Conservation (phyloP, 2,329 filamentous ascomycete species). For the Paracamarosporium sp. region DNA sequence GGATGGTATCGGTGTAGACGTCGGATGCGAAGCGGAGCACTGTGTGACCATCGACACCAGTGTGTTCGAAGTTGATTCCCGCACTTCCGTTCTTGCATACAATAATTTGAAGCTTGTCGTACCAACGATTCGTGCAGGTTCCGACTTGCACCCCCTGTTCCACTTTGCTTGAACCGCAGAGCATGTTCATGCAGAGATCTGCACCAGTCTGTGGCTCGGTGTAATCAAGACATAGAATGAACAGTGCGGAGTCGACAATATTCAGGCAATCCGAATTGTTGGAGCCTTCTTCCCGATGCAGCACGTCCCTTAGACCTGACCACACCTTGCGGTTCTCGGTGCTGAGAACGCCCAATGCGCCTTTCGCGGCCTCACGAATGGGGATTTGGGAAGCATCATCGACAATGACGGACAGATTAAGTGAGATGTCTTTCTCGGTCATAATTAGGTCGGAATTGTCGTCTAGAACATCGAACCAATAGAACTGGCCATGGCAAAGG, state of each 20-base stretch:
- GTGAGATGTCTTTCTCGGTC: constrained; percentile 89
- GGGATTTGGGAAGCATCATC: constrained; percentile 89
- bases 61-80: constrained; percentile 99
- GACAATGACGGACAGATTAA: constrained; percentile 91
- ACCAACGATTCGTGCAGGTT: constrained; percentile 98
- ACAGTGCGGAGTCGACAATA: constrained; percentile 93
- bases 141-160: constrained; percentile 94
- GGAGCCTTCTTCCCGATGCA: constrained; percentile 83
- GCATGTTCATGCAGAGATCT: constrained; percentile 96
- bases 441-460: constrained; percentile 95
- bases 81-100: constrained; percentile 98
- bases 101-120: constrained; percentile 98
- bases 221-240: constrained; percentile 91
- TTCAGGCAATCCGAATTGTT: constrained; percentile 97
- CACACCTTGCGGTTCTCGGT: constrained; percentile 97
- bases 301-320: constrained; percentile 87
- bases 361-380: constrained; percentile 94
- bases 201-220: constrained; percentile 82
- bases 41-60: constrained; percentile 95
- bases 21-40: constrained; percentile 96
- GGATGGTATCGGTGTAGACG: constrained; percentile 95
- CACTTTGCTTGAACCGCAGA: constrained; percentile 91
- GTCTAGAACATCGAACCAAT: constrained; percentile 98
- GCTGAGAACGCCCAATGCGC: constrained; percentile 88
- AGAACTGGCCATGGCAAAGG: constrained; percentile 93